Base-by-base conservation (phyloP, 805 yeast species). In the Blastobotrys chiropterorum region DNA sequence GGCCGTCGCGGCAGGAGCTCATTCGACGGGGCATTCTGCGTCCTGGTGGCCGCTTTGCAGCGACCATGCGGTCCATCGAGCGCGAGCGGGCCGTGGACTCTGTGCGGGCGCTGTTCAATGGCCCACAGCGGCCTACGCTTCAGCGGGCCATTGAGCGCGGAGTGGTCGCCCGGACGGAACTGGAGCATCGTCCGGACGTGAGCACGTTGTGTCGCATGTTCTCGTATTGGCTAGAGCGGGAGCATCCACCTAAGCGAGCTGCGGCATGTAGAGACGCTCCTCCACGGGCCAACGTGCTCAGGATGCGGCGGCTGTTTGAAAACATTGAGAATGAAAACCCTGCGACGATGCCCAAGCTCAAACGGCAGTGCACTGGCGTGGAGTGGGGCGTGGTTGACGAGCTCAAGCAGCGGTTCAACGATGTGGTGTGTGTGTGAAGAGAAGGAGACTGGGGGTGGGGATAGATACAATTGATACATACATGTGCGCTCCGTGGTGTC, bases 1-100 rank as follows among this genome's bases (percentile, higher is more conserved):
- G 66, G 11, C 67, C 67, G 3, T 43, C 55, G 8, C 43, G 52
- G 3, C 49, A 54, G 17, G 66, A 63, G 39, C 59, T 63, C 41
- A 51, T 62, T 8, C 55, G 53, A 45, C 53, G 62, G 2, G 66
- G 66, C 17, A 59, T 63, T 40, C 47, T 38, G 20, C 55, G 56
- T 5, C 56, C 15, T 49, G 56, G 59, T 44, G 59, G 39, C 50
- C 56, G 44, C 3, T 47, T 57, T 26, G 62, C 62, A 7, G 46
- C 46, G n/a, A 44, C 50, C 5, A 38, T 49, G 38, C 39, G 48
- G 38, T 44, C 56, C 3, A 49, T 63, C 3, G 65, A 63, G 53
- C 46, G 62, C 19, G 61, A 61, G 51, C 55, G 51, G 44, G 57
- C 56, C 20, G 57, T 53, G 14, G 63, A 59, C 47, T 53, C 50